Percentiles rank a stretch among this genome's conserved stretches.
Evolutionary conservation across 139 green algal species (phyloP).

Genomic region (Microglena sp.): DNA sequence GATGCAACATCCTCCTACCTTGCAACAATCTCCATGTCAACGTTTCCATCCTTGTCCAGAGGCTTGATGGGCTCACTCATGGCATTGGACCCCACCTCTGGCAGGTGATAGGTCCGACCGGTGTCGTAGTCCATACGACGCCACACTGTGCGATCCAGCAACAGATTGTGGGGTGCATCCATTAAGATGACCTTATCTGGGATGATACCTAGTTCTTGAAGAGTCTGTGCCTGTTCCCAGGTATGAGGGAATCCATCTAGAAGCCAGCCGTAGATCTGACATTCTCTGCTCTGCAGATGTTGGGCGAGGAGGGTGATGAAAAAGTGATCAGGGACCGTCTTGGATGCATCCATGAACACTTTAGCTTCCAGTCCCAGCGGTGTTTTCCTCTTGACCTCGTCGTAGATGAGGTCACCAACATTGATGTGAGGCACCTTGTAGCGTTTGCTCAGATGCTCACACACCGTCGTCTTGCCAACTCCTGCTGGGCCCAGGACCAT

Average conservation of each 20-base stretch:
- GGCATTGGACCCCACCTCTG: constrained; percentile 11
- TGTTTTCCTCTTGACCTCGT: constrained; percentile 39
- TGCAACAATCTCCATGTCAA: constrained; percentile 31
- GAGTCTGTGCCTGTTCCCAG: not conserved
- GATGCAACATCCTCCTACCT: constrained; percentile 9
- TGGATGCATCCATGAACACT: constrained; percentile 52
- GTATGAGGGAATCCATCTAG: constrained; percentile 75
- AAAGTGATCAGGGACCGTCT: constrained; percentile 52
- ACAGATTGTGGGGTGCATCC: constrained; percentile 33
- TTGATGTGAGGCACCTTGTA: constrained; percentile 44
- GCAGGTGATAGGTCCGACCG: constrained; percentile 22
- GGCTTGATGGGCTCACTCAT: constrained; percentile 24
- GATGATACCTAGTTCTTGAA: constrained; percentile 17
- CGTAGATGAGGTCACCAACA: constrained; percentile 47
- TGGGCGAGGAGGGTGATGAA: constrained; percentile 25
- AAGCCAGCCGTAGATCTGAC: constrained; percentile 46
- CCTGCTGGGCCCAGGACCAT: constrained; percentile 53
- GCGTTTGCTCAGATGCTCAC: constrained; percentile 25
- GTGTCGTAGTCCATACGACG: constrained; percentile 51
- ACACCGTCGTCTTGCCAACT: constrained; percentile 54
- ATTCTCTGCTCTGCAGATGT: constrained; percentile 41
- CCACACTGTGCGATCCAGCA: constrained; percentile 49
- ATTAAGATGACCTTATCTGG: constrained; percentile 59
- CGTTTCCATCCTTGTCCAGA: constrained; percentile 15
- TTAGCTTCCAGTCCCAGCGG: constrained; percentile 50